Conservation (phyloP, 495 filamentous ascomycete genomes). For the Penicillium fimorum region DNA sequence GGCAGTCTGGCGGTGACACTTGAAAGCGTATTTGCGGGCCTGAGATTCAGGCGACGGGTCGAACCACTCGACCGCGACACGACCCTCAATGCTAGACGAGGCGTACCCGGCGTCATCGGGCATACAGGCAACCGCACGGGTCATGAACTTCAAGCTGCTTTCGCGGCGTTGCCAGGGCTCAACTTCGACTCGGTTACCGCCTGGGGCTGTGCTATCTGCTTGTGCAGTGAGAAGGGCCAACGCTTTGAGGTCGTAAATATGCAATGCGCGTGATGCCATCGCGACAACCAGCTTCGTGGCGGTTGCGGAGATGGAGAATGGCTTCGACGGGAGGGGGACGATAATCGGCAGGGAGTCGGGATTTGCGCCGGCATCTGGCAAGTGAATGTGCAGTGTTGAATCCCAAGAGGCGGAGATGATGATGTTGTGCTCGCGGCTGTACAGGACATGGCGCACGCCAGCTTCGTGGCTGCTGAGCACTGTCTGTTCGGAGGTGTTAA, state of each 20-base stretch:
- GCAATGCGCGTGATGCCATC: conserved; percentile 86
- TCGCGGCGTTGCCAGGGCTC: conserved; percentile 89
- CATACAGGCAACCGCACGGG: conserved; percentile 92
- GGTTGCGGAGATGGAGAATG: conserved; percentile 79
- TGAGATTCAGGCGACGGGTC: conserved; percentile 81
- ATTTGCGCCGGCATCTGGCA: conserved; percentile 44
- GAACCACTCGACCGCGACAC: conserved; percentile 97
- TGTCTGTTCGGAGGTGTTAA: conserved; percentile 66
- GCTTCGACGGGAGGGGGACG: conserved; percentile 74
- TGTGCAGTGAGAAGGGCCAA: conserved; percentile 56
- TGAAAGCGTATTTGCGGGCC: conserved; percentile 95
- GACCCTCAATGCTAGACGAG: conserved; percentile 82
- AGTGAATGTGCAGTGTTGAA: conserved; percentile 80
- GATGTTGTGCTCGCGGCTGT: conserved; percentile 69
- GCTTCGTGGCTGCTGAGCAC: conserved; percentile 74
- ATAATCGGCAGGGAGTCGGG: conserved; percentile 50
- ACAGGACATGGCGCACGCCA: conserved; percentile 79
- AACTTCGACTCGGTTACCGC: conserved; percentile 50
- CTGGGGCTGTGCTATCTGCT: conserved; percentile 35
- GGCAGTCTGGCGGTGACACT: conserved; percentile 80
- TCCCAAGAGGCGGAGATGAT: conserved; percentile 95
- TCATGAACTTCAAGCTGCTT: conserved; percentile 92
- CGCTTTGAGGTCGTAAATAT: conserved; percentile 86
- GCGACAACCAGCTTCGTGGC: conserved; percentile 86
- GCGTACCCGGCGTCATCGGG: conserved; percentile 92